Evolutionary conservation across 225 moss, liverwort and hornwort genomes (phyloP), one percentile per base, ranked within the genome.

Genomic region (Sphagnum tenellum): DNA sequence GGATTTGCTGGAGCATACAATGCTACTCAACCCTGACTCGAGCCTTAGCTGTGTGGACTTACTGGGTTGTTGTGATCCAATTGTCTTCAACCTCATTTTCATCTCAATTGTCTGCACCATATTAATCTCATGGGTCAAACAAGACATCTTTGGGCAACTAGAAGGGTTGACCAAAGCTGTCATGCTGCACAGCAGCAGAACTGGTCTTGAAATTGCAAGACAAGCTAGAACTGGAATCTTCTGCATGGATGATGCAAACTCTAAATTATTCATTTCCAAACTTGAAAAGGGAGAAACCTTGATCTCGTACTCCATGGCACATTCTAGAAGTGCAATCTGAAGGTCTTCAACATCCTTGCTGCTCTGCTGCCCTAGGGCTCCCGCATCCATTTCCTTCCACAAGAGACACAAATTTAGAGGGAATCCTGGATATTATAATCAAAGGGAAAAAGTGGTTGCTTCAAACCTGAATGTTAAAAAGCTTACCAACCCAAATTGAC

Each of bases 291-390:
- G 29, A 29, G 29, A 29, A 52, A 79, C 94, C 94, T 94, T 91
- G 57, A 94, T 83, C 80, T 94, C 94, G 55, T 91, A 94, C 74
- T 94, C 91, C 72, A 91, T 94, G 46, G 94, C 94, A 72, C 94
- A 94, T 76, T 94, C 94, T 2, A 94, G 89, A 55, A 94, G 73
- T 51, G 94, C 89, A 69, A 94, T 86, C 68, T 94, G 94, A 57
- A 94, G 80, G 70, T 89, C 91, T 69, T 89, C 83, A 75, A 89
- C 82, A 55, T 84, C 83, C 67, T 74, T 78, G 55, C 69, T 60
- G 66, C 70, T 70, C 48, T 67, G 65, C 64, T 80, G 80, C 55
- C 67, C 62, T 48, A 56, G 69, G 53, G 69, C 29, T 12, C 67
- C 71, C 44, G 47, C 72, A 64, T 72, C 74, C 60, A 70, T 65